Base-by-base conservation (phyloP, 345 rosid species). In the Salix viminalis region DNA sequence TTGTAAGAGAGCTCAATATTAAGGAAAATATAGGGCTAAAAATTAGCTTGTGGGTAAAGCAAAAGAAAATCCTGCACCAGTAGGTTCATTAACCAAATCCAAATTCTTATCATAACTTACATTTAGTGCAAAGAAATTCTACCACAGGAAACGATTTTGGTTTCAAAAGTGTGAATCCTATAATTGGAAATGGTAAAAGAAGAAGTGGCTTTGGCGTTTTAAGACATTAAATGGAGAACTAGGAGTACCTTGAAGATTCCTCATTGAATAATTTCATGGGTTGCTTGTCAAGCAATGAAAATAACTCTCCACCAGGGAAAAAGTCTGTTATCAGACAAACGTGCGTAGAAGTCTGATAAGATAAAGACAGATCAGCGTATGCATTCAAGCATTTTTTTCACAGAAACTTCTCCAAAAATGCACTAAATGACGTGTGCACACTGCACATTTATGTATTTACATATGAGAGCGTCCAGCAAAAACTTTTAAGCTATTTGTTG, bases 241-340 rank as follows among this genome's bases (percentile, higher is more conserved):
- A 52, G 16, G 44, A 70, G 37, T 87, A 96, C 98, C 97, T 96
- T 19, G 97, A 94, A 54, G 98, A 91, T 39, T 92, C 97, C 78
- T 93, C 97, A 75, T 85, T 89, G 70, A 96, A 87, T 66, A 87
- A 28, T 83, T 92, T 96, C 98, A 92, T 89, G 70, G 99, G 98
- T 71, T 93, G 98, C 79, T 84, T 91, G 81, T 93, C 97, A 70
- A 96, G 98, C 80, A 96, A 71, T 44, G 89, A 89, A 86, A 93
- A 96, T 84, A 96, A 87, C 86, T 93, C 99, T 77, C 99, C 99
- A 30, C 99, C 99, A 5, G 96, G 89, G 77, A 87, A 96, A 84
- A 96, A 96, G 88, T 96, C 98, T 58, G 99, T 96, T 76, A 96
- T 93, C 85, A 96, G 88, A 85, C 96, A 96, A 75, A 93, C 91